Base-by-base conservation (phyloP, 2,329 filamentous ascomycete species). In the Parafenestella ontariensis region DNA sequence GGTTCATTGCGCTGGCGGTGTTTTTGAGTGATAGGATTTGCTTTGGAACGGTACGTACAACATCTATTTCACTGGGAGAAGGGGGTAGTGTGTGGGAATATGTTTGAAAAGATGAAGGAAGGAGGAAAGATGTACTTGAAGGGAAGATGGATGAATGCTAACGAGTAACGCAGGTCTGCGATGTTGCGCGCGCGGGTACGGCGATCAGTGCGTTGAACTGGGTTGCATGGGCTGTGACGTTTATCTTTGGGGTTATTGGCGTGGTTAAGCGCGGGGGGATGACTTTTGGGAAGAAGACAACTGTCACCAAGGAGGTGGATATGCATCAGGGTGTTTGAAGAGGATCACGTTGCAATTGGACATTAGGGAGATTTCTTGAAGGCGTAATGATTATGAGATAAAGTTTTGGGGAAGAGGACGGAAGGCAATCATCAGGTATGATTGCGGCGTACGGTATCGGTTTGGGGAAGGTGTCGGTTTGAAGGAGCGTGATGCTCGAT, bases 1-100 rank as follows among this genome's bases (percentile, higher is more conserved):
- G 91, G 6, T 89, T 92, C 66, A 87, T 96, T 62, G 91, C 91
- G 0, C 76, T 93, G 10, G 91, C 89, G 0, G 88, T 87, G 18
- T 81, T 81, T 50, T 76, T 92, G 52, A 84, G 84, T 48, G 81
- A 84, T 15, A 78, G 85, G 0, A 76, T 83, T 52, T 87, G 86
- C 69, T 80, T 78, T 37, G 79, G 80, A 37, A 78, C 75, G 17
- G 58, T 59, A 46, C 6, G 57, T 57, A 5, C 28, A 28, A 10
- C 3, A n/a, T 34, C 31, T n/a, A 3, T 13, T n/a, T 31, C 28
- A 31, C 15, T 31, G 9, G 28, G 28, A 13, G 28, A 3, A 31
- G 28, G 11, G 28, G n/a, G n/a, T n/a, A n/a, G n/a, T n/a, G n/a
- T n/a, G n/a, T n/a, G n/a, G n/a, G n/a, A n/a, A n/a, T n/a, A n/a